Percentiles rank a stretch among this genome's conserved stretches.
These are phyloP conservation scores for Globisporangium orthogonon DNA, from an alignment of 352 stramenopile species.

Conservation along the genomic window DNA sequence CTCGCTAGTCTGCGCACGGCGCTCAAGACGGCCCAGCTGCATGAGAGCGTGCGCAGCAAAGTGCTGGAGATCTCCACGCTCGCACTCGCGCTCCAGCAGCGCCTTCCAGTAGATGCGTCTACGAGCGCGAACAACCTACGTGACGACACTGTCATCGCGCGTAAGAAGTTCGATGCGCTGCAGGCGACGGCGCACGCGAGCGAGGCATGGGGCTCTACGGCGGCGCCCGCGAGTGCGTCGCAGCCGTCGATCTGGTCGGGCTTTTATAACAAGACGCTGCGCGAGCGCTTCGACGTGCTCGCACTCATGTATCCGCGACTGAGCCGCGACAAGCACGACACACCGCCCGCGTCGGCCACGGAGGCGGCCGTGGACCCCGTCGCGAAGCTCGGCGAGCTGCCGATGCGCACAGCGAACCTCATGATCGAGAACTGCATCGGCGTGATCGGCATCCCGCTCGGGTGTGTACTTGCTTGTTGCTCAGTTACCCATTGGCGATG, in stretches of 20 bases:
- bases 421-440: conserved; percentile 91
- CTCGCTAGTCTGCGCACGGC: conserved; percentile 11
- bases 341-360: conserved; percentile 2
- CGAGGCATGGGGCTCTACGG: conserved; percentile 19
- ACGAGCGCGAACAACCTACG: background rate
- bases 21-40: conserved; percentile 19
- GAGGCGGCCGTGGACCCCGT: conserved; percentile 25
- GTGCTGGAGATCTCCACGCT: conserved; percentile 7
- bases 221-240: conserved; percentile 12
- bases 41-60: conserved; percentile 3
- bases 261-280: conserved; percentile 88
- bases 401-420: conserved; percentile 71
- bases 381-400: conserved; percentile 60
- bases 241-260: conserved; percentile 84
- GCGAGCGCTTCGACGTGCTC: conserved; percentile 78
- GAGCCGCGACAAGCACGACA: conserved; percentile 29
- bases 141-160: background rate
- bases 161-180: conserved; percentile 48
- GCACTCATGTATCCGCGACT: conserved; percentile 78
- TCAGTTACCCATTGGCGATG: no score
- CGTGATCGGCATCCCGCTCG: conserved; percentile 78
- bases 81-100: conserved; percentile 23
- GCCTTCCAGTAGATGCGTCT: background rate
- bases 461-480: conserved; percentile 20
- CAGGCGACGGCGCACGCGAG: conserved; percentile 29